phyloP scores from a whole-genome alignment of 441 rosid species.

The Syzygium syzygioides region DNA sequence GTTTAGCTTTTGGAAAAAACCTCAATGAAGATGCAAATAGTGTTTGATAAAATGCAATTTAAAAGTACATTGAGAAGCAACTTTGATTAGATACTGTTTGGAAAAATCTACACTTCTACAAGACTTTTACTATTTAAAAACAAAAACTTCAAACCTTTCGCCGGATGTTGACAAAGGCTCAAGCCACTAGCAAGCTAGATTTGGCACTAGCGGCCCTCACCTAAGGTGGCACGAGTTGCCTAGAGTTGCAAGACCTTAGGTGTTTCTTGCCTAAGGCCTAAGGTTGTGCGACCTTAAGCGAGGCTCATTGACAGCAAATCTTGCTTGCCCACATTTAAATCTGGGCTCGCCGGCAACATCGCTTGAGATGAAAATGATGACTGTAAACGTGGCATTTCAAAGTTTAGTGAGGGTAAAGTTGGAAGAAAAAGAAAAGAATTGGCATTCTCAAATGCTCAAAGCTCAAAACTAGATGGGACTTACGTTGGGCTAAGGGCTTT shows the following conservation, averaged over 20 bases:
- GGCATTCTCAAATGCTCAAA: neutral
- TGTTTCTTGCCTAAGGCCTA: neutral
- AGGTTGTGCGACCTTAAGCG: neutral
- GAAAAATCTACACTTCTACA: neutral
- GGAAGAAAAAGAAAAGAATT: neutral
- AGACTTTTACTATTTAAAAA: neutral
- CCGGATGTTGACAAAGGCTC: neutral
- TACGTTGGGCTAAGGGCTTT: neutral
- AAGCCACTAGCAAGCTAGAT: rapidly evolving
- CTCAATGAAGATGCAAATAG: neutral
- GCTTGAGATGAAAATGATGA: neutral
- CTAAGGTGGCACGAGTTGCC: rapidly evolving
- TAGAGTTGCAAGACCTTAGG: neutral
- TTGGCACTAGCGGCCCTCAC: neutral
- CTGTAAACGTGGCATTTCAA: neutral
- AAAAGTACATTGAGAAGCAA: neutral
- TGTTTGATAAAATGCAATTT: neutral
- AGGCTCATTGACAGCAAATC: neutral
- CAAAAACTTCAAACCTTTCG: neutral
- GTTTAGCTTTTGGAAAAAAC: neutral
- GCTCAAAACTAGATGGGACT: neutral
- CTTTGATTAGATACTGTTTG: neutral
- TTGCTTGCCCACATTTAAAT: no score
- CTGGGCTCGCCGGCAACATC: rapidly evolving
- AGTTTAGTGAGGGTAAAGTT: neutral